Evolutionary conservation across 2,329 filamentous ascomycete species (phyloP).

Genomic region (Acephala macrosclerotiorum): DNA sequence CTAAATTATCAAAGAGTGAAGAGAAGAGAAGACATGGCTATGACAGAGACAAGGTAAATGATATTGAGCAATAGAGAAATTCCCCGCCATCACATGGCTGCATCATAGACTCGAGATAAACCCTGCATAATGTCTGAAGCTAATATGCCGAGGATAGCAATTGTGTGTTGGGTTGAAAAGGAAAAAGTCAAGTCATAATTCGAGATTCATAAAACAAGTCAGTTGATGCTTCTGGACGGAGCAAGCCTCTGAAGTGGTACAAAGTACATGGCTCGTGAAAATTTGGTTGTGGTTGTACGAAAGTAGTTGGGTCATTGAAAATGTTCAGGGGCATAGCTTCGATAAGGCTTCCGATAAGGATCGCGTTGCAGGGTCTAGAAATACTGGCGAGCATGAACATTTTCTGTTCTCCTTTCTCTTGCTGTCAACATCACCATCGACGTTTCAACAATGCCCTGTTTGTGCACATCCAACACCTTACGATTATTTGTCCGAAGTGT

Average conservation of each 20-base stretch:
- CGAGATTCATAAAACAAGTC: neutral
- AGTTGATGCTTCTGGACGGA: neutral
- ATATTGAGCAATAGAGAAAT: neutral
- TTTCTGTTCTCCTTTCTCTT: constrained; percentile 30
- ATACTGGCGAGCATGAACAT: constrained; percentile 7
- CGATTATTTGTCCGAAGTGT: constrained; percentile 41
- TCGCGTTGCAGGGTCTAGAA: neutral
- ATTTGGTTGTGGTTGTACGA: neutral
- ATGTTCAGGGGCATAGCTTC: neutral
- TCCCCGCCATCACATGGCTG: constrained; percentile 21
- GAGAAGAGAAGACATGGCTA: neutral
- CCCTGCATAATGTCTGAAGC: constrained; percentile 13
- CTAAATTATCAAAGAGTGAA: neutral
- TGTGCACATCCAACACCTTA: constrained; percentile 38
- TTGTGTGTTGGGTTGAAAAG: neutral
- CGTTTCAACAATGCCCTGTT: constrained; percentile 39
- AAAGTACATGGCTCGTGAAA: neutral
- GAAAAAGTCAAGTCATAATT: neutral
- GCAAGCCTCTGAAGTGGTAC: neutral
- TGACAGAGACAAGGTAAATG: neutral
- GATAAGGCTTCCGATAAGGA: constrained; percentile 4
- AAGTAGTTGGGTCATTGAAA: neutral
- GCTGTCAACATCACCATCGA: constrained; percentile 25
- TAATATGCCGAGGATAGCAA: constrained; percentile 7
- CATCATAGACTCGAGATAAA: neutral